A percentile compares a stretch with the other conserved stretches of the same genome.
Conservation (phyloP, 23 red algal genomes). For the Gracilariopsis chorda region DNA sequence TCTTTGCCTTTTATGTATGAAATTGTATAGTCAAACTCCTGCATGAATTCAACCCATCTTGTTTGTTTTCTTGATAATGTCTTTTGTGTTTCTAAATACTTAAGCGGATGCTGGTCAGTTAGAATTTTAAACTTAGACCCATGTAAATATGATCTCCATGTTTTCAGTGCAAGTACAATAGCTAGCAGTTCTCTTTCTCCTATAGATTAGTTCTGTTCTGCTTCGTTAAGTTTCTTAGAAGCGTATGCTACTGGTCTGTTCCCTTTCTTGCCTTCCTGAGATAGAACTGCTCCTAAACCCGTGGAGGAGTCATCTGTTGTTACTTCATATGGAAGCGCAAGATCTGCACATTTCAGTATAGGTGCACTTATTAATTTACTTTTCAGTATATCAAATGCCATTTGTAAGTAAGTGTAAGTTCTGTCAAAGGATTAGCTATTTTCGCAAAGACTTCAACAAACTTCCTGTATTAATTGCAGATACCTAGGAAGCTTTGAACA, state of each 20-base stretch:
- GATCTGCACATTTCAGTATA: not conserved
- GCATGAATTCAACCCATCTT: slow-evolving; percentile 8
- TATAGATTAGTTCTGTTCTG: slow-evolving; percentile 35
- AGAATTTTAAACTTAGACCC: not conserved
- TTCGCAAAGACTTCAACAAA: not conserved
- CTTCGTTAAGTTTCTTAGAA: slow-evolving; percentile 10
- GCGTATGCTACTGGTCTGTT: slow-evolving; percentile 19
- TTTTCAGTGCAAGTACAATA: not conserved
- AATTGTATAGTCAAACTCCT: slow-evolving; percentile 9
- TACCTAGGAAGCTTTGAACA: not conserved
- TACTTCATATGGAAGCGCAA: not conserved
- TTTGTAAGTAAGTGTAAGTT: not conserved
- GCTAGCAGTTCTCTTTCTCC: slow-evolving; percentile 26
- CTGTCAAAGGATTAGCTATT: not conserved
- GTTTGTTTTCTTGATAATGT: not conserved
- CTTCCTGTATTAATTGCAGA: not conserved
- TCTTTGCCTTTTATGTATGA: slow-evolving; percentile 29
- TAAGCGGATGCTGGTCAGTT: slow-evolving; percentile 8
- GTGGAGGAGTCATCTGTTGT: not conserved
- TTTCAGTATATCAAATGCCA: not conserved
- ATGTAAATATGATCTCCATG: slow-evolving; percentile 45
- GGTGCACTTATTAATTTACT: not conserved
- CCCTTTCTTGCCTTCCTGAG: slow-evolving; percentile 11
- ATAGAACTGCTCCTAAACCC: not conserved
- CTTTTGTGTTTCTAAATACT: slow-evolving; percentile 28